A percentile compares a stretch with the other conserved stretches of the same genome.
phyloP scores from a whole-genome alignment of 1,284 basidiomycete species.

The Ustilago crameri region DNA sequence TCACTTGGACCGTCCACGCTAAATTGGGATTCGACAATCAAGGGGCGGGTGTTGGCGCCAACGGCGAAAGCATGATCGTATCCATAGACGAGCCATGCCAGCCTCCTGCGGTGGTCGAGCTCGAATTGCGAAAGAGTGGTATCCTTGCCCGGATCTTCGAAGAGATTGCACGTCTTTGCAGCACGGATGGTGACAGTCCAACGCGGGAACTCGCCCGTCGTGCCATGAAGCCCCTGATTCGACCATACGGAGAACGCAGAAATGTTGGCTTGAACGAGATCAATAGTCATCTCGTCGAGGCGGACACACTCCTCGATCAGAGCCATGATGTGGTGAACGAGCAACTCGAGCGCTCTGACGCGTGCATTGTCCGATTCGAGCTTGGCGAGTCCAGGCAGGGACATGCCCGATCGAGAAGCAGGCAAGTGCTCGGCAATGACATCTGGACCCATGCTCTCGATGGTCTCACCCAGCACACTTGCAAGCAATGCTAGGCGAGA shows the following conservation, averaged over 20 bases:
- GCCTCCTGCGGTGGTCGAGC: slow-evolving; percentile 40
- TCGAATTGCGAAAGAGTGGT: slow-evolving; percentile 7
- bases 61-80: slow-evolving; percentile 50
- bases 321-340: slow-evolving; percentile 31
- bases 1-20: slow-evolving; percentile 49
- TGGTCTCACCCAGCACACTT: slow-evolving; percentile 34
- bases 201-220: slow-evolving; percentile 31
- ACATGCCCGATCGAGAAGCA: slow-evolving; percentile 3
- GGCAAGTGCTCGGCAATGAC: slow-evolving; percentile 20
- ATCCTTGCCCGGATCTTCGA: slow-evolving; percentile 37
- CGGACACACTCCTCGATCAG: slow-evolving; percentile 46
- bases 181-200: slow-evolving; percentile 47
- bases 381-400: slow-evolving; percentile 7
- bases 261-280: slow-evolving; percentile 47
- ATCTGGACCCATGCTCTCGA: slow-evolving; percentile 34
- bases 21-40: slow-evolving; percentile 50
- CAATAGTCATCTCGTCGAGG: slow-evolving; percentile 46
- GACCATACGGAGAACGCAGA: slow-evolving; percentile 43
- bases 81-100: slow-evolving; percentile 51
- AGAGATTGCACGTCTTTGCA: slow-evolving; percentile 31
- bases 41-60: slow-evolving; percentile 41
- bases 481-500: slow-evolving; percentile 37
- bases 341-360: slow-evolving; percentile 23
- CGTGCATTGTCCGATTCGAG: slow-evolving; percentile 21
- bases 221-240: slow-evolving; percentile 42